Conservation (phyloP, 495 filamentous ascomycete species). For the Penicillium cinerascens region DNA sequence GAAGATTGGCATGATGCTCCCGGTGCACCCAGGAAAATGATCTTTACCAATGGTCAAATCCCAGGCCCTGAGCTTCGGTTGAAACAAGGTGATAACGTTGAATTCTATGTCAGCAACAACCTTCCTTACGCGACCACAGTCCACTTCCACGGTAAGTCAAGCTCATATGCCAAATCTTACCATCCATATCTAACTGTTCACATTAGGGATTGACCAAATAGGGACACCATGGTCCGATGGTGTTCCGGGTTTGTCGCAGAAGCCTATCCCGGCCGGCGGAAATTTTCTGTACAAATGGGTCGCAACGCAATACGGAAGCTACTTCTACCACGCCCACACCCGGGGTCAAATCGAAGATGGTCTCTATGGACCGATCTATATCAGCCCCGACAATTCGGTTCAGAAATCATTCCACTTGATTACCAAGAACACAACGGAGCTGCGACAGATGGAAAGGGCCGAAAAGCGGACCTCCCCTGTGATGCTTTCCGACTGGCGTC, state of each 20-base stretch:
- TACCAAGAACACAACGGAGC: neutral
- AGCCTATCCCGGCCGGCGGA: constrained; percentile 32
- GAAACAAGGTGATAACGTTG: constrained; percentile 54
- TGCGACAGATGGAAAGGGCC: neutral
- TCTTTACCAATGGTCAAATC: constrained; percentile 52
- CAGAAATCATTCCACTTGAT: neutral
- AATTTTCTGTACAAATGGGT: constrained; percentile 39
- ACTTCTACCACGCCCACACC: constrained; percentile 43
- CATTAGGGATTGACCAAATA: neutral
- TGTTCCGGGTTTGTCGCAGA: constrained; percentile 37
- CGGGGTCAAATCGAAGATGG: constrained; percentile 41
- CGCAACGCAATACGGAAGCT: constrained; percentile 42
- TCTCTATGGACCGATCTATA: constrained; percentile 40
- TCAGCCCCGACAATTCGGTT: constrained; percentile 7
- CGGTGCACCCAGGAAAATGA: neutral
- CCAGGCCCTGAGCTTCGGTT: constrained; percentile 51
- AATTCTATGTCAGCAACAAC: constrained; percentile 31
- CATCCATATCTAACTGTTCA: neutral
- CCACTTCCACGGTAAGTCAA: neutral
- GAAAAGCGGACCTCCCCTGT: neutral
- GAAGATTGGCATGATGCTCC: neutral
- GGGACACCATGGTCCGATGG: constrained; percentile 38
- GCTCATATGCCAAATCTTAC: neutral
- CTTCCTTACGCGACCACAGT: neutral
- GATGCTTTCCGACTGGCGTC: constrained; percentile 41